Conservation (phyloP, 2,329 filamentous ascomycete genomes). For the Fusarium sacchari region DNA sequence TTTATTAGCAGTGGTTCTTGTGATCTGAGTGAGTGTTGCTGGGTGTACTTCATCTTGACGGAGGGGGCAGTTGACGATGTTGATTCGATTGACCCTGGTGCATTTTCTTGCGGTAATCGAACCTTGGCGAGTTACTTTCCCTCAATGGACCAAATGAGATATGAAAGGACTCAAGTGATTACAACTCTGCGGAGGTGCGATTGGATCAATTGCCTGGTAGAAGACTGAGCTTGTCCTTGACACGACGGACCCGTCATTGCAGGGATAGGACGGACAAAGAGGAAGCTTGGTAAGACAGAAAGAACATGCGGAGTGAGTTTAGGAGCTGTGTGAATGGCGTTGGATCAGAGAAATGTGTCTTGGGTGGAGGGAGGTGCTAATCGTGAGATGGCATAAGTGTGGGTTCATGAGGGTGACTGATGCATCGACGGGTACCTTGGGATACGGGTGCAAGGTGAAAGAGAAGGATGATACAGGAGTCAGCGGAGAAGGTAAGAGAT, state of each 20-base stretch:
- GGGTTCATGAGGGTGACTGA: background rate
- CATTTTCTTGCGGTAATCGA: background rate
- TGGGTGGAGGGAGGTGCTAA: background rate
- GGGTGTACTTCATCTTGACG: rapidly evolving
- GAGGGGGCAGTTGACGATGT: background rate
- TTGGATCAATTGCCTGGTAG: background rate
- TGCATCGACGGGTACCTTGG: background rate
- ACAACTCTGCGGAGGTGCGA: background rate
- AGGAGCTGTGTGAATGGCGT: too few species aligned
- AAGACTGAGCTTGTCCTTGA: background rate
- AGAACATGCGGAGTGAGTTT: rapidly evolving
- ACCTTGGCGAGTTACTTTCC: background rate
- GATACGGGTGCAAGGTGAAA: background rate
- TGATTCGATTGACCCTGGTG: background rate
- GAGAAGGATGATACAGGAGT: background rate
- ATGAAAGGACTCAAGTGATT: background rate
- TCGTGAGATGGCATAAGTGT: background rate
- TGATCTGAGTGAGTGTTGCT: background rate
- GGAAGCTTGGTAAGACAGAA: rapidly evolving
- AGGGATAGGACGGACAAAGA: background rate
- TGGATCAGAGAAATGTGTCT: background rate
- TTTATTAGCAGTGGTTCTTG: background rate
- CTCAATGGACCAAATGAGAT: rapidly evolving
- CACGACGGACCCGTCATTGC: rapidly evolving
- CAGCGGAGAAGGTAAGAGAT: background rate